Evolutionary conservation across 306 rosid species (phyloP), one percentile per base, ranked within the genome.

Genomic region (Trifolium pratense): DNA sequence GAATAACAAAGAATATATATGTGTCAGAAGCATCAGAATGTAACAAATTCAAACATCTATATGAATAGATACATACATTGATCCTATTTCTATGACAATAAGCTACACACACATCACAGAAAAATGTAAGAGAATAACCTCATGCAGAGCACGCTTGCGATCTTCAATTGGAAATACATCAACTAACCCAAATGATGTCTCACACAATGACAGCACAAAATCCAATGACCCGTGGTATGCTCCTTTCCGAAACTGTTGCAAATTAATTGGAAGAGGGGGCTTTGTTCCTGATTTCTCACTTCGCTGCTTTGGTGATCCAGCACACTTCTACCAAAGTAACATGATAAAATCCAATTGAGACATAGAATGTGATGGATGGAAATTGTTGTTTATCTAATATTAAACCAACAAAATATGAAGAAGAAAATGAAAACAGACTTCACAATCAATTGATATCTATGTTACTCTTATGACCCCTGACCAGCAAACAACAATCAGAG

Each of bases 121-220:
- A 71, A 29, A 43, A 52, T 79, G 46, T 56, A 69, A 48, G 75
- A 81, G 71, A 78, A 74, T 70, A 80, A 93, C 98, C 98, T 93
- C 97, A 79, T 79, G 75, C 67, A 93, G 90, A 70, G 96, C 92
- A 84, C 75, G 77, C 70, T 89, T 93, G 69, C 98, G 98, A 81
- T 93, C 97, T 84, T 93, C 97, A 82, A 89, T 66, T 71, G 98
- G 97, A 87, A 91, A 93, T 76, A 93, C 86, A 80, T 93, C 98
- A 80, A 93, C 98, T 80, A 93, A 86, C 69, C 97, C 97, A 85
- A 87, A 90, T 53, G 98, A 93, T 18, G 88, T 93, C 73, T 91
- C 97, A 60, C 98, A 93, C 74, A 93, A 78, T 61, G 98, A 79
- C 78, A 70, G 96, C 83, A 93, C 98, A 73, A 93, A 89, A 67